Evolutionary conservation across 768 basidiomycete genomes (phyloP).

Genomic region (Agaricus blazei): DNA sequence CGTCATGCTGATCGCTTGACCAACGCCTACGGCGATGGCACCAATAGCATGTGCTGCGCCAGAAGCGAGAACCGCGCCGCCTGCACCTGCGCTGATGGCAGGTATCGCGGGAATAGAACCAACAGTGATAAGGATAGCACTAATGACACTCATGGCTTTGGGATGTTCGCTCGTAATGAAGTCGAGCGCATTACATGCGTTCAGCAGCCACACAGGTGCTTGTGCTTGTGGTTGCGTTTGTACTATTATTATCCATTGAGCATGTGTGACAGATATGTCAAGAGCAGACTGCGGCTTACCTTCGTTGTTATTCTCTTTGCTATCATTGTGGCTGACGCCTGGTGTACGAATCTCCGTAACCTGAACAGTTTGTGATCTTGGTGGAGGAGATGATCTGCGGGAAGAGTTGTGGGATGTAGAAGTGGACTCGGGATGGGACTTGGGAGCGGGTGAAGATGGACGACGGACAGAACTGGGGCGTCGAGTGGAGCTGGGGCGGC

Average conservation of each 20-base stretch:
- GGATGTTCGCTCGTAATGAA: slow-evolving; percentile 74
- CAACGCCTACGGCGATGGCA: slow-evolving; percentile 72
- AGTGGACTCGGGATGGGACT: slow-evolving; percentile 26
- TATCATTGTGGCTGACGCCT: not conserved
- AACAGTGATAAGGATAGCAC: slow-evolving; percentile 75
- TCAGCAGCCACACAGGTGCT: slow-evolving; percentile 72
- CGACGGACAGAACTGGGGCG: slow-evolving; percentile 11
- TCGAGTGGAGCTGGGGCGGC: too few relatives aligned
- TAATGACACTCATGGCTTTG: slow-evolving; percentile 64
- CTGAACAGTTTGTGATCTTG: slow-evolving; percentile 17
- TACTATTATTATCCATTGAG: not conserved
- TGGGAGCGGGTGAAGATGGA: slow-evolving; percentile 15
- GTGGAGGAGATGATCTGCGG: slow-evolving; percentile 17
- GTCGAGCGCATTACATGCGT: slow-evolving; percentile 71
- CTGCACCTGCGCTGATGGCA: slow-evolving; percentile 61
- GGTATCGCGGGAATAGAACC: slow-evolving; percentile 73
- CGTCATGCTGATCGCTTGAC: slow-evolving; percentile 37
- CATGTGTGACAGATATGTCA: not conserved
- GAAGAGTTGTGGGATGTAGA: slow-evolving; percentile 15
- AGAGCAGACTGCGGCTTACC: slow-evolving; percentile 15
- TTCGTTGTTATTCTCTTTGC: slow-evolving; percentile 11
- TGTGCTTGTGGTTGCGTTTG: slow-evolving; percentile 41
- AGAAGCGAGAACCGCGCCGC: slow-evolving; percentile 68
- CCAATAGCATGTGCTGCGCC: slow-evolving; percentile 75
- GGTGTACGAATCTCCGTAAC: slow-evolving; percentile 14